phyloP scores from a whole-genome alignment of 2,329 filamentous ascomycete genomes.

The Triangularia setosa region DNA sequence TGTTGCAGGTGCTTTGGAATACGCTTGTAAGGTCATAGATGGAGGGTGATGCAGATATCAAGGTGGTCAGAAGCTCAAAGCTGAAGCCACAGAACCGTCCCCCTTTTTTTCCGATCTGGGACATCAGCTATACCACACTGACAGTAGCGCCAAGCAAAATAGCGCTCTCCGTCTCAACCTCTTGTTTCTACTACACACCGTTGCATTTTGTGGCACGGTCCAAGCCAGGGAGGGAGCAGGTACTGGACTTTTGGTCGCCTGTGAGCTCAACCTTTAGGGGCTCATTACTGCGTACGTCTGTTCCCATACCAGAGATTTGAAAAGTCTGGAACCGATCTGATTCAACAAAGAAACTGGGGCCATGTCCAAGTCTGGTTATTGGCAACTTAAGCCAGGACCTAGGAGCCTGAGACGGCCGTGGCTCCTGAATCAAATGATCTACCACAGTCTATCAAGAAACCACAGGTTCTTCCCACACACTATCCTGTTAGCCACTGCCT shows the following conservation, averaged over 20 bases:
- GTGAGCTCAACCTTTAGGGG: too few relatives aligned
- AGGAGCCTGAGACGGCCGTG: too few relatives aligned
- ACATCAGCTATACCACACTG: background rate
- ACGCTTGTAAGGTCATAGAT: background rate
- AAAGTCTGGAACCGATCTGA: conserved; percentile 19
- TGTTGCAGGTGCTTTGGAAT: background rate
- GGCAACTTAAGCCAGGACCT: too few relatives aligned
- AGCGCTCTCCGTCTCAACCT: background rate
- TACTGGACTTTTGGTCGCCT: too few relatives aligned
- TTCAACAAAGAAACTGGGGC: background rate
- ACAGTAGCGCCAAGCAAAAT: background rate
- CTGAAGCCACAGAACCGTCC: background rate
- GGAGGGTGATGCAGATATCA: background rate
- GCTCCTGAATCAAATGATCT: too few relatives aligned
- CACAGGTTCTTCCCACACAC: background rate
- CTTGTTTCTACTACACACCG: background rate
- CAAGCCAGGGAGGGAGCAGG: background rate
- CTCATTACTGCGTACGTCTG: background rate
- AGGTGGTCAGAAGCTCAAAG: background rate
- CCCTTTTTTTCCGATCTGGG: background rate
- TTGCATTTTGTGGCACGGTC: background rate
- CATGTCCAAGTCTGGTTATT: too few relatives aligned
- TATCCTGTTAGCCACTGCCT: background rate
- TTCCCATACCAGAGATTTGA: conserved; percentile 20
- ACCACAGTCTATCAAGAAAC: background rate